Conservation (phyloP, 2,329 filamentous ascomycete species). For the Purpureocillium lavendulum region DNA sequence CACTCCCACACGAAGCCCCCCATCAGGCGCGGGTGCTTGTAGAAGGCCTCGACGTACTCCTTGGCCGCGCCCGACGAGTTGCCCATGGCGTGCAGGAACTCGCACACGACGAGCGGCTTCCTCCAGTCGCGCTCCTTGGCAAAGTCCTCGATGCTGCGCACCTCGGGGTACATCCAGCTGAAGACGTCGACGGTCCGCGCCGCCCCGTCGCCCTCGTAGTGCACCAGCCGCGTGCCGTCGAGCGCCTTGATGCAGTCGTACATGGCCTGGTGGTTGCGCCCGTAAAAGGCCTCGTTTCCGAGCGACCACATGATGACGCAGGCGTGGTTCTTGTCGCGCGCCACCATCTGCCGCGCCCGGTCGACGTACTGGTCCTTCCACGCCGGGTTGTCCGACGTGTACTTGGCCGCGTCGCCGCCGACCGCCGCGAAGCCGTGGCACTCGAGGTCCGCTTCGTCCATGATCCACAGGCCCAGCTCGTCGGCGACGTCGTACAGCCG, state of each 20-base stretch:
- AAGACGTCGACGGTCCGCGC: constrained; percentile 54
- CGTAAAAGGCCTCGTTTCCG: constrained; percentile 66
- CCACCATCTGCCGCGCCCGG: constrained; percentile 54
- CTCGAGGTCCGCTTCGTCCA: constrained; percentile 49
- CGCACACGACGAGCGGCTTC: constrained; percentile 51
- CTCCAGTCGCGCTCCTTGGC: constrained; percentile 32
- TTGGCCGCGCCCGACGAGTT: constrained; percentile 60
- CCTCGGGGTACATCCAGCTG: constrained; percentile 55
- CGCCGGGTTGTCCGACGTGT: constrained; percentile 49
- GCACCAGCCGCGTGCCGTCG: constrained; percentile 50
- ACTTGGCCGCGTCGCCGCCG: constrained; percentile 25
- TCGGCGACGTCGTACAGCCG: constrained; percentile 54
- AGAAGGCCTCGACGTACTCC: constrained; percentile 60
- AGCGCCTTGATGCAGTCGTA: constrained; percentile 50
- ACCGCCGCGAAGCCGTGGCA: constrained; percentile 42
- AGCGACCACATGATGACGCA: constrained; percentile 64
- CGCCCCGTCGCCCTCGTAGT: constrained; percentile 56
- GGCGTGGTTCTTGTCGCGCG: constrained; percentile 51
- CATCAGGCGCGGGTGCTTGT: constrained; percentile 39
- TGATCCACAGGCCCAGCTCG: constrained; percentile 55
- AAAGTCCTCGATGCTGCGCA: constrained; percentile 33
- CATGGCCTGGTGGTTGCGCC: constrained; percentile 60
- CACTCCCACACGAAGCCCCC: constrained; percentile 61
- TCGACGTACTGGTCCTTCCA: constrained; percentile 61
- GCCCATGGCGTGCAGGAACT: constrained; percentile 58